Percentiles rank a stretch among this genome's conserved stretches.
Evolutionary conservation across 78 protist species (phyloP).

Genomic region (Pelomyxa schiedti): DNA sequence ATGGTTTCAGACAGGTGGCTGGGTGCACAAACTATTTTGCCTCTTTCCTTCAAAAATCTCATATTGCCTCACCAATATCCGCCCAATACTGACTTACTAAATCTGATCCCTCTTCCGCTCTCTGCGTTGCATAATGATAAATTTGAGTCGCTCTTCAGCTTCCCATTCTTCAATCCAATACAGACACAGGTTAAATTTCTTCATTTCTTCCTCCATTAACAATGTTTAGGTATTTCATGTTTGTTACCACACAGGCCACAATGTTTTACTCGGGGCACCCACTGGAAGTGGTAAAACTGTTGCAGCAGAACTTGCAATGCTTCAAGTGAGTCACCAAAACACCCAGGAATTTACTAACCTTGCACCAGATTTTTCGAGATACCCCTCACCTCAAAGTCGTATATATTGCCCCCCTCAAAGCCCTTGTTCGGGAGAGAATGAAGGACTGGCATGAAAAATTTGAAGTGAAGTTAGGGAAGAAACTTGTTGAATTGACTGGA

Average conservation of each 20-base stretch:
- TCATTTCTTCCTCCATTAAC: background rate
- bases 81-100: constrained; percentile 86
- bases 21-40: constrained; percentile 50
- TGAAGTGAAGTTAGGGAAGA: constrained; percentile 46
- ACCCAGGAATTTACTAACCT: background rate
- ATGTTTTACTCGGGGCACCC: constrained; percentile 95
- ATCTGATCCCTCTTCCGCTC: constrained; percentile 82
- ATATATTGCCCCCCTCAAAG: constrained; percentile 99
- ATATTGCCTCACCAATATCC: constrained; percentile 77
- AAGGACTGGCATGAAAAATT: constrained; percentile 85
- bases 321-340: too few species aligned
- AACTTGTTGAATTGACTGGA: constrained; percentile 94
- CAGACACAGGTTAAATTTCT: constrained; percentile 76
- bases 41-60: constrained; percentile 66
- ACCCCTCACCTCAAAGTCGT: constrained; percentile 67
- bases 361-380: constrained; percentile 34
- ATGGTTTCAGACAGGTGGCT: constrained; percentile 86
- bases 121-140: constrained; percentile 51
- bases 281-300: constrained; percentile 97
- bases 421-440: constrained; percentile 97
- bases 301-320: constrained; percentile 93
- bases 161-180: constrained; percentile 94
- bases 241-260: constrained; percentile 86
- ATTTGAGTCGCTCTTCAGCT: constrained; percentile 55
- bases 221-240: constrained; percentile 64